Base-by-base conservation (phyloP, 2,329 filamentous ascomycete species). In the Trichophyton verrucosum region DNA sequence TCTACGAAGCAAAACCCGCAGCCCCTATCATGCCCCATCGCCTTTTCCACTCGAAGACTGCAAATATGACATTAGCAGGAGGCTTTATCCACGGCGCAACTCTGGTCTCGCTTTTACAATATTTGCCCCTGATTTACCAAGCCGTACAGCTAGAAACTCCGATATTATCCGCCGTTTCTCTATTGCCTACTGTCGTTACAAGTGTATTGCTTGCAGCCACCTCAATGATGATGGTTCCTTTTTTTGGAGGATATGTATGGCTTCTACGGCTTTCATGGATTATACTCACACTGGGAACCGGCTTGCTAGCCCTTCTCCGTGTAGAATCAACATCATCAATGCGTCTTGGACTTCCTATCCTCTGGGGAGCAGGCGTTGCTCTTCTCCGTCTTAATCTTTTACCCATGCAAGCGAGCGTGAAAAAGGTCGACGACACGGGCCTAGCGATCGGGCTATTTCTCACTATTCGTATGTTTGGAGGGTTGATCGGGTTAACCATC, bases 1-100 rank as follows among this genome's bases (percentile, higher is more conserved):
- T 80, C 24, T 85, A 81, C 65, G 83, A 87, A 69, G 22, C 22
- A 17, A 56, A 15, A 8, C 22, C 51, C 22, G 27, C 11, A 38
- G 20, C 13, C 7, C 51, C 51, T 1, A 56, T 56, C 6, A 8
- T 56, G 27, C 51, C 51, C 3, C 22, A 30, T 38, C 51, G 22
- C 7, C 15, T 56, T 2, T 56, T 56, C 51, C 11, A 24, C 33
- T 30, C 22, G 7, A 56, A 30, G n/a, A 30, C 51, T n/a, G 22
- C 11, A 38, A 56, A 30, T 33, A 56, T 33, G 22, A 33, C 22
- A 24, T 17, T 33, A 9, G 27, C 17, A 11, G 22, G 22, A 13
- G 51, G 51, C 1, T 30, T 33, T 13, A 56, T 56, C 11, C 22
- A 56, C 13, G 51, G 51, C 15, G 15, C 33, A 24, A 30, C 30